Conservation (phyloP, 495 filamentous ascomycete genomes). For the Trichoderma erinaceum region DNA sequence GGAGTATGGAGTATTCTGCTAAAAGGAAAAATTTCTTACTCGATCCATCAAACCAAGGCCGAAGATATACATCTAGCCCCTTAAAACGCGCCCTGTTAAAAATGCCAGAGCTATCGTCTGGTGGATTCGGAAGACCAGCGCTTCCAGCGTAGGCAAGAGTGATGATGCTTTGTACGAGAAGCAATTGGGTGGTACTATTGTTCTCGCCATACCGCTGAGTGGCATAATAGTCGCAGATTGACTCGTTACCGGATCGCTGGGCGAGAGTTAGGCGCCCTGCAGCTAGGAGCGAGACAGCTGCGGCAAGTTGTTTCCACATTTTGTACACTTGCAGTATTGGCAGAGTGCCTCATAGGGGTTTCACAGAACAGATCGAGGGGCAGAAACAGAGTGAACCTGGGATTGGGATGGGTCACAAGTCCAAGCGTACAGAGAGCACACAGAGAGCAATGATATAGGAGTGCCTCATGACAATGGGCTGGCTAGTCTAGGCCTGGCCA, state of each 20-base stretch:
- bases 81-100: conserved; percentile 35
- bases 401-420: neutral
- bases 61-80: conserved; percentile 36
- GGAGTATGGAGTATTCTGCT: neutral
- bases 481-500: neutral
- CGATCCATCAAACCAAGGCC: conserved; percentile 42
- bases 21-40: neutral
- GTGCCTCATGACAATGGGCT: neutral
- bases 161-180: conserved; percentile 39
- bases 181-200: conserved; percentile 39
- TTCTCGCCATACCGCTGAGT: conserved; percentile 36
- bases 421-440: neutral
- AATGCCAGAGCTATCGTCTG: conserved; percentile 36
- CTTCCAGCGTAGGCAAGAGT: conserved; percentile 44
- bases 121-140: conserved; percentile 32
- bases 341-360: neutral
- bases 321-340: neutral
- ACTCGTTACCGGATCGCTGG: conserved; percentile 31
- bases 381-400: neutral
- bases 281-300: neutral
- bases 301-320: neutral
- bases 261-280: conserved; percentile 21
- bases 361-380: neutral
- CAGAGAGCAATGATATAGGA: neutral
- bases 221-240: conserved; percentile 47